These are phyloP conservation scores for Phytophthora sojae DNA, from an alignment of 352 stramenopile species.

Conservation along the genomic window DNA sequence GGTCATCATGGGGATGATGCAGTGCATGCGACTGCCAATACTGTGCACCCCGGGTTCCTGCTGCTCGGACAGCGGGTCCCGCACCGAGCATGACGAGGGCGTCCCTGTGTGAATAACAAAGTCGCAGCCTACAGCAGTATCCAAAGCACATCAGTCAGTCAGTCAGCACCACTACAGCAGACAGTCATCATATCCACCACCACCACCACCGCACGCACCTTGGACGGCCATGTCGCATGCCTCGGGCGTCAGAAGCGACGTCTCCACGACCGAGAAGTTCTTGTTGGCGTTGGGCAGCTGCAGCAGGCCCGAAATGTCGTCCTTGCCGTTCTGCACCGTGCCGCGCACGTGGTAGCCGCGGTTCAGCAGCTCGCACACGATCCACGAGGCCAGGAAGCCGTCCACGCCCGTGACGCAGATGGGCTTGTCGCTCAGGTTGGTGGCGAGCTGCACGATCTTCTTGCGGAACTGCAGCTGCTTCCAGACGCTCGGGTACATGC, in stretches of 20 bases:
- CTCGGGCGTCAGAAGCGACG: conserved; percentile 86
- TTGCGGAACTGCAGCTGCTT: conserved; percentile 84
- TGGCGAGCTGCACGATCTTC: conserved; percentile 82
- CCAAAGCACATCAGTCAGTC: conserved; percentile 6
- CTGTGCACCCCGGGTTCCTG: conserved; percentile 88
- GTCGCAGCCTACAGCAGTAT: conserved; percentile 55
- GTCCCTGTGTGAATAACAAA: conserved; percentile 92
- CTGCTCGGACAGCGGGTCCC: conserved; percentile 86
- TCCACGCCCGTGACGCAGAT: conserved; percentile 90
- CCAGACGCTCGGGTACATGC: conserved; percentile 87
- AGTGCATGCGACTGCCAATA: conserved; percentile 91
- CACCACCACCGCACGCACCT: conserved; percentile 35
- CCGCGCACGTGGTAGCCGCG: conserved; percentile 84
- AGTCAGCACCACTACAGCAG: neutral
- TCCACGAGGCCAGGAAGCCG: conserved; percentile 87
- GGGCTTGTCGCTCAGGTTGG: conserved; percentile 76
- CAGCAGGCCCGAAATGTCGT: conserved; percentile 85
- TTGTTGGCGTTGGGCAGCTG: conserved; percentile 73
- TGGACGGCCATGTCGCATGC: conserved; percentile 90
- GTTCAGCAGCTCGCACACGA: conserved; percentile 81
- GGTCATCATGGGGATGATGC: conserved; percentile 93
- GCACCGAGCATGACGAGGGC: conserved; percentile 86
- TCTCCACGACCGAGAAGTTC: conserved; percentile 90
- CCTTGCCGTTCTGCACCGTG: conserved; percentile 87
- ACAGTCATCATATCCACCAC: neutral